phyloP scores from a whole-genome alignment of 768 basidiomycete species.

The Lanmaoa pseudosensibilis region DNA sequence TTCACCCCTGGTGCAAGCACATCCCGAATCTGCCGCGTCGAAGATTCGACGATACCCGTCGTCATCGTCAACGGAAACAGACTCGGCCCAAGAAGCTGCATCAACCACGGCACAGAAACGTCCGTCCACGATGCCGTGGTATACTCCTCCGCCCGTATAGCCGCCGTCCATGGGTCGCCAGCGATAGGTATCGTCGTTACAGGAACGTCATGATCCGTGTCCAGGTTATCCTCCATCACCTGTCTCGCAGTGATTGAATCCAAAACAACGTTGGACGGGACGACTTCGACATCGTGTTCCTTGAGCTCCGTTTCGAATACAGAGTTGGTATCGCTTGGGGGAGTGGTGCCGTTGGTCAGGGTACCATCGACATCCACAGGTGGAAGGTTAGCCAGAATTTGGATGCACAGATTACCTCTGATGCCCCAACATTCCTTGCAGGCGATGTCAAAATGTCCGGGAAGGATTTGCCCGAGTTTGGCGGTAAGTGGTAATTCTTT shows the following conservation, averaged over 20 bases:
- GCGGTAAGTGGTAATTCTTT: slow-evolving; percentile 44
- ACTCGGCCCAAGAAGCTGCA: slow-evolving; percentile 53
- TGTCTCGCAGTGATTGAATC: slow-evolving; percentile 30
- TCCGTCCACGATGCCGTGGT: slow-evolving; percentile 34
- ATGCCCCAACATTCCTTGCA: slow-evolving; percentile 52
- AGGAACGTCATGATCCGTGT: slow-evolving; percentile 14
- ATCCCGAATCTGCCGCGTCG: slow-evolving; percentile 55
- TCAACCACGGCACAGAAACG: slow-evolving; percentile 28
- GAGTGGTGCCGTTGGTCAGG: background rate
- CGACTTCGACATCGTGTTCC: slow-evolving; percentile 33
- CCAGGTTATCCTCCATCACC: slow-evolving; percentile 34
- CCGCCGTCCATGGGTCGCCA: slow-evolving; percentile 30
- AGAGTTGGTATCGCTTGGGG: slow-evolving; percentile 1
- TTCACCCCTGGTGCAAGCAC: slow-evolving; percentile 38
- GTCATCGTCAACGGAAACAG: slow-evolving; percentile 57
- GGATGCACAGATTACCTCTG: slow-evolving; percentile 34
- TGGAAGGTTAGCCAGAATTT: slow-evolving; percentile 12
- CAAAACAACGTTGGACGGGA: slow-evolving; percentile 22
- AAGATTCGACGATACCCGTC: slow-evolving; percentile 62
- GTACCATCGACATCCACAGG: background rate
- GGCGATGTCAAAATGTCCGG: slow-evolving; percentile 47
- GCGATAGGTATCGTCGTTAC: slow-evolving; percentile 18
- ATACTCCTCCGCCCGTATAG: slow-evolving; percentile 21
- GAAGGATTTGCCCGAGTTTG: slow-evolving; percentile 38
- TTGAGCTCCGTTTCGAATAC: slow-evolving; percentile 42